Base-by-base conservation (phyloP, 192 early-diverging fungal genomes). In the Linnemannia exigua region DNA sequence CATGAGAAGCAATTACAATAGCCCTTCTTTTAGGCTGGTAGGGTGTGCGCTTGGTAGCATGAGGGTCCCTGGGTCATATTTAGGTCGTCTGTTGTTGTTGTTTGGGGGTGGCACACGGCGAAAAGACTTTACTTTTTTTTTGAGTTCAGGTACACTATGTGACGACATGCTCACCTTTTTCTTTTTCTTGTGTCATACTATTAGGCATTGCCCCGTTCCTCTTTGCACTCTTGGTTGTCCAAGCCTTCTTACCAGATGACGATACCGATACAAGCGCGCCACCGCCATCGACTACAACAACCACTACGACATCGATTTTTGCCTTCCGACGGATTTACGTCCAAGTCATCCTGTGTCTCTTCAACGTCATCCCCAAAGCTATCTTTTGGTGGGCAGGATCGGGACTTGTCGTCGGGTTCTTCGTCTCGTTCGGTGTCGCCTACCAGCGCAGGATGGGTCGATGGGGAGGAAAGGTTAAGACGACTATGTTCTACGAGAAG, bases 361-460 rank as follows among this genome's bases (percentile, higher is more conserved):
- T 92, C 37, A 92, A 92, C 72, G 89, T 79, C 36, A 48, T 86
- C 12, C 81, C 76, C 9, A 89, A 90, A 75, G 90, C 89, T 31
- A 89, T 90, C 75, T 72, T 92, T 17, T 92, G 91, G 91, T 92
- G 91, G 91, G 89, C 91, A 44, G 73, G 89, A 22, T 73, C 90
- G 33, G 90, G 91, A 20, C 67, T 90, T 28, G 19, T 88, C 16
- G 83, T 88, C 31, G 91, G 91, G 3, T 84, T 88, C 38, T 72
- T 92, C 31, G 87, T 79, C 15, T 76, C 87, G 0, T 12, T 92
- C 25, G 15, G 70, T 14, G 79, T 90, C 46, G 87, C 83, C 33
- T 72, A 67, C 41, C 83, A 85, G 73, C 83, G 68, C 17, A 51
- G 70, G 2, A 41, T 58, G 48, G 83, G 83, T 35, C 77, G 38